Percentiles rank a stretch among this genome's conserved stretches.
phyloP scores from a whole-genome alignment of 129 eudicot genomes.

The Lactuca sativa region DNA sequence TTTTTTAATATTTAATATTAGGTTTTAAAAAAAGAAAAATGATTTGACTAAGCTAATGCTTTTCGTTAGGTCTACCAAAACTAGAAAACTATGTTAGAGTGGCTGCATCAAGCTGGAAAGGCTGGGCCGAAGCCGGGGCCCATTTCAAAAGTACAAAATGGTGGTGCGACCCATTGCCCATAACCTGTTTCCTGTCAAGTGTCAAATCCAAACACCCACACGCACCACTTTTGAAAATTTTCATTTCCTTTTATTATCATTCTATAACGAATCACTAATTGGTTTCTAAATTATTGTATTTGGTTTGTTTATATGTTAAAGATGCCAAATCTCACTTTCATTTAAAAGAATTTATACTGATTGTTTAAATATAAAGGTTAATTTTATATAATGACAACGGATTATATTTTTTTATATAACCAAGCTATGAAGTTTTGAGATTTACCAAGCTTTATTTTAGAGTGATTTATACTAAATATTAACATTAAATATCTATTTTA shows the following conservation, averaged over 20 bases:
- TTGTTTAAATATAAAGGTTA: not conserved
- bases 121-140: not conserved
- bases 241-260: not conserved
- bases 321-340: not conserved
- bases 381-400: not conserved
- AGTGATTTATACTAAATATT: too few relatives aligned
- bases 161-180: slow-evolving; percentile 22
- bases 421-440: too few relatives aligned
- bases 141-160: slow-evolving; percentile 11
- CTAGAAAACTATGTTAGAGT: slow-evolving; percentile 1
- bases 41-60: slow-evolving; percentile 14
- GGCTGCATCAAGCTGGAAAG: slow-evolving; percentile 23
- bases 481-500: too few relatives aligned
- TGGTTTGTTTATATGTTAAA: not conserved
- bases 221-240: slow-evolving; percentile 3
- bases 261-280: not conserved
- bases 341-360: not conserved
- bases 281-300: not conserved
- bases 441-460: too few relatives aligned
- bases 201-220: slow-evolving; percentile 15
- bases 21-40: not conserved
- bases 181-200: slow-evolving; percentile 14
- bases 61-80: slow-evolving; percentile 7
- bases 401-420: too few relatives aligned
- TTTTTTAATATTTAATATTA: not conserved